Base-by-base conservation (phyloP, 352 stramenopile genomes). In the Phytophthora melonis region DNA sequence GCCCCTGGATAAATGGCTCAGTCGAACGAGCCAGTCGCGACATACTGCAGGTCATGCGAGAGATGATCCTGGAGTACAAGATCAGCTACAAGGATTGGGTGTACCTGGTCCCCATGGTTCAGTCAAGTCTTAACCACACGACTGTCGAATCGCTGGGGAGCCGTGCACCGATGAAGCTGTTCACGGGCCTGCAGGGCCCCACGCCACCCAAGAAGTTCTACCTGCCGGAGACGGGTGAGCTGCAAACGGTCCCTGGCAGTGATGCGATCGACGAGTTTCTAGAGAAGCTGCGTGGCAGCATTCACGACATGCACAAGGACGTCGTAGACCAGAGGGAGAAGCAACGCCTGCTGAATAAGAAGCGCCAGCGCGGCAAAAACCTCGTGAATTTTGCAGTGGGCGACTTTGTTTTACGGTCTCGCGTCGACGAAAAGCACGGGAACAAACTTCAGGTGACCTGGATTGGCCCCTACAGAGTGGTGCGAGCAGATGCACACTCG, bases 1-100 rank as follows among this genome's bases (percentile, higher is more conserved):
- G 64, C 34, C 77, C 77, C 11, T 87, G 77, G 70, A 64, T 75
- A 1, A 83, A 81, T 52, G 75, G 68, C 6, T 73, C 74, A 2
- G 58, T 82, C 0, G 73, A 79, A 19, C 54, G 77, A 0, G 53
- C 75, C 23, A 84, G 82, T 7, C 58, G 63, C 6, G 72, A 82
- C 41, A 63, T 76, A 11, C 23, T 86, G 5, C 74, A 86, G 70
- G 75, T 81, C 1, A 9, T 81, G 1, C 19, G 63, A 11, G 58
- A 68, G 5, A 64, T 80, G 58, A 62, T 78, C 18, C 36, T 70
- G 0, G 62, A 78, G 52, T 76, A 72, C 53, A 71, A 70, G 11
- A 43, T 43, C 16, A 43, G 36, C 36, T 43, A 43, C 36, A 18
- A 43, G 36, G 36, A 43, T 43, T 43, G 36, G 18, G 45, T 53